Evolutionary conservation across 202 grass and related monocot genomes (phyloP).

Genomic region (Schoenoplectus triqueter): DNA sequence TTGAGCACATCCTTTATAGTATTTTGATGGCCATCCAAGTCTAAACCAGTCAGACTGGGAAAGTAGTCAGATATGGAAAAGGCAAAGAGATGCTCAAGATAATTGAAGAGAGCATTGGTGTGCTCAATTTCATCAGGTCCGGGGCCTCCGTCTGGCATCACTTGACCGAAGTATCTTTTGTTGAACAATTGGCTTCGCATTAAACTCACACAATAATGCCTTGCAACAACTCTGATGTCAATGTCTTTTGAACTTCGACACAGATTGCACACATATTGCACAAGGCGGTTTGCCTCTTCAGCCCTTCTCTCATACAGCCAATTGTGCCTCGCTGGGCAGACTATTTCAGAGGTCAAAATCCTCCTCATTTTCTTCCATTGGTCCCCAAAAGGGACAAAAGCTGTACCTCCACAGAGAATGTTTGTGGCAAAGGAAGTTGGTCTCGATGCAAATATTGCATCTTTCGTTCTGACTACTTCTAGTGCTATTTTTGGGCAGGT

Average conservation of each 20-base stretch:
- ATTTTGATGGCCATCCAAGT: slow-evolving; percentile 53
- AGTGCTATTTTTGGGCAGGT: slow-evolving; percentile 44
- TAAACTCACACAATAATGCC: slow-evolving; percentile 63
- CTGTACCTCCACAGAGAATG: slow-evolving; percentile 17
- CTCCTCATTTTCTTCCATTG: slow-evolving; percentile 63
- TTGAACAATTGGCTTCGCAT: slow-evolving; percentile 52
- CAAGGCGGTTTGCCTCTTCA: slow-evolving; percentile 49
- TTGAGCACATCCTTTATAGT: slow-evolving; percentile 30
- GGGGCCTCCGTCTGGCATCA: slow-evolving; percentile 1
- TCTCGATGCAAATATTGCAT: slow-evolving; percentile 56
- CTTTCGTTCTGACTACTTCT: slow-evolving; percentile 60
- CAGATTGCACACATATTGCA: slow-evolving; percentile 40
- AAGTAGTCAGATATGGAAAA: slow-evolving; percentile 72
- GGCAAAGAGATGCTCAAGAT: slow-evolving; percentile 42
- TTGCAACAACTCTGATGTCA: slow-evolving; percentile 42
- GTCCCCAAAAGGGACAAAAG: slow-evolving; percentile 39
- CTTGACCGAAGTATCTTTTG: slow-evolving; percentile 42
- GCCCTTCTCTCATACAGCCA: slow-evolving; percentile 23
- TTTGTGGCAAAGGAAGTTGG: slow-evolving; percentile 53
- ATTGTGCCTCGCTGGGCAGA: slow-evolving; percentile 41
- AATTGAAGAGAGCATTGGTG: slow-evolving; percentile 43
- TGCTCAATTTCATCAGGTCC: slow-evolving; percentile 50
- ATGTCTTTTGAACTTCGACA: neutral
- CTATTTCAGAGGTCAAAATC: slow-evolving; percentile 44
- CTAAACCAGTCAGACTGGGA: slow-evolving; percentile 47